phyloP scores from a whole-genome alignment of 2,329 filamentous ascomycete species.

The Penicillium sp. region DNA sequence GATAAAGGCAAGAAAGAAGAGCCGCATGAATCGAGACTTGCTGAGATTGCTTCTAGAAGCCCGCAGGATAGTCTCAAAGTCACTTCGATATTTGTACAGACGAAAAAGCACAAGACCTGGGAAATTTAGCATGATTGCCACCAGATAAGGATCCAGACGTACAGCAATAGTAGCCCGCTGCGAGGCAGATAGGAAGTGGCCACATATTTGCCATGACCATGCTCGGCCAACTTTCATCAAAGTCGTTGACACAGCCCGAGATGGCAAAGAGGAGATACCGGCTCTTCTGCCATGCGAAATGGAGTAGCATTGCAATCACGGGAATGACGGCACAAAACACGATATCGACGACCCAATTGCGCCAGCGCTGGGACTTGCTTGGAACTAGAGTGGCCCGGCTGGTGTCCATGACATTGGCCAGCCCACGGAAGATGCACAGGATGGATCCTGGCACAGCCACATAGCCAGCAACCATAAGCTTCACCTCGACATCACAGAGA shows the following conservation, averaged over 20 bases:
- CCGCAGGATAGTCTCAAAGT: conserved; percentile 53
- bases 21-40: conserved; percentile 56
- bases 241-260: conserved; percentile 52
- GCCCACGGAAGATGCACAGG: conserved; percentile 54
- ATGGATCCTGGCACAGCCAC: conserved; percentile 51
- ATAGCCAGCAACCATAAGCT: conserved; percentile 50
- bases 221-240: conserved; percentile 54
- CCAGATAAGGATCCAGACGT: conserved; percentile 24
- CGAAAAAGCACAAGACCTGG: conserved; percentile 55
- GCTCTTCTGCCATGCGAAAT: conserved; percentile 55
- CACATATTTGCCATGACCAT: conserved; percentile 52
- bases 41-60: conserved; percentile 48
- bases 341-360: conserved; percentile 48
- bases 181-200: conserved; percentile 49
- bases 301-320: conserved; percentile 49
- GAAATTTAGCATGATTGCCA: conserved; percentile 1
- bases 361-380: conserved; percentile 45
- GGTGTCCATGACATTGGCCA: conserved; percentile 57
- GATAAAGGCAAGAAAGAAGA: conserved; percentile 45
- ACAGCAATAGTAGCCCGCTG: conserved; percentile 55
- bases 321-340: conserved; percentile 54
- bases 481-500: conserved; percentile 60
- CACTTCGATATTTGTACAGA: conserved; percentile 54
- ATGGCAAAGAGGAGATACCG: conserved; percentile 56
- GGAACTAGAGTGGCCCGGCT: conserved; percentile 49